Conservation (phyloP, 2,329 filamentous ascomycete species). For the Fusarium sp. region DNA sequence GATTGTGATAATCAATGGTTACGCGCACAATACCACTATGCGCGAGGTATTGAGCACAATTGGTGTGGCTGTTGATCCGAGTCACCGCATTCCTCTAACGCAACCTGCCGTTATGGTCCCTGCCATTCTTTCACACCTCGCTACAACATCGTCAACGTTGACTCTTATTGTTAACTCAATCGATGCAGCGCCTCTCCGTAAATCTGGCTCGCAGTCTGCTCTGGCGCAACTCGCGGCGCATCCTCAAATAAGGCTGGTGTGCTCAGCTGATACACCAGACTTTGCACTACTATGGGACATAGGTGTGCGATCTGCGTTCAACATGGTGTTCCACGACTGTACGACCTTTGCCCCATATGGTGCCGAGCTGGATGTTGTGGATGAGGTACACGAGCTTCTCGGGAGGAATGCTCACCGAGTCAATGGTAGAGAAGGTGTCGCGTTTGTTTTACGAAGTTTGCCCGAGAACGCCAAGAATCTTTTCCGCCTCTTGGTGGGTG, state of each 20-base stretch:
- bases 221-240: slow-evolving; percentile 81
- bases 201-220: slow-evolving; percentile 71
- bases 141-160: slow-evolving; percentile 54
- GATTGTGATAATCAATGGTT: slow-evolving; percentile 89
- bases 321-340: slow-evolving; percentile 91
- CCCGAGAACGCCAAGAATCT: slow-evolving; percentile 91
- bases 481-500: slow-evolving; percentile 84
- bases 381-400: slow-evolving; percentile 87
- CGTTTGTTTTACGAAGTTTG: slow-evolving; percentile 87
- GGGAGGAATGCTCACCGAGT: slow-evolving; percentile 81
- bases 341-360: slow-evolving; percentile 84
- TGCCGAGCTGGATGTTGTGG: slow-evolving; percentile 81
- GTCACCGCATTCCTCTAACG: slow-evolving; percentile 61
- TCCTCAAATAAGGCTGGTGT: slow-evolving; percentile 74
- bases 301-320: slow-evolving; percentile 80
- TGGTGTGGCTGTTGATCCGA: slow-evolving; percentile 66
- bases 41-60: slow-evolving; percentile 76
- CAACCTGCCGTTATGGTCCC: slow-evolving; percentile 75
- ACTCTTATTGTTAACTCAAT: slow-evolving; percentile 85
- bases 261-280: slow-evolving; percentile 86
- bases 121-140: slow-evolving; percentile 68
- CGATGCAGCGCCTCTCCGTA: slow-evolving; percentile 80
- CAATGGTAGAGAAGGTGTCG: slow-evolving; percentile 89
- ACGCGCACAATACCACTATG: slow-evolving; percentile 70
- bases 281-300: slow-evolving; percentile 92